phyloP scores from a whole-genome alignment of 352 stramenopile species.

The Thalassiosira sp. region DNA sequence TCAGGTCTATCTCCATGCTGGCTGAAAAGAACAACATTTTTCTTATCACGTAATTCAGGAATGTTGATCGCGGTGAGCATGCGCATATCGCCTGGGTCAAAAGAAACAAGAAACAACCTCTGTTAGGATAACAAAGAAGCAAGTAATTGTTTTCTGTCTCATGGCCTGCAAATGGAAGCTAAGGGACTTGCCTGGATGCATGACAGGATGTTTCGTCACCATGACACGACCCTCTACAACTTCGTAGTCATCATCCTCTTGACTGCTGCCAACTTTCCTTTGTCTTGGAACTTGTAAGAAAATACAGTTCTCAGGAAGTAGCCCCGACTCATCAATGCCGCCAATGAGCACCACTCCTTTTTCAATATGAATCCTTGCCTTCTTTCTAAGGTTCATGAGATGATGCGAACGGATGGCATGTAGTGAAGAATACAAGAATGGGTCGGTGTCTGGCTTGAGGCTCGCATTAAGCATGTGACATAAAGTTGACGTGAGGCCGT shows the following conservation, averaged over 20 bases:
- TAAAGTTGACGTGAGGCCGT: slow-evolving; percentile 8
- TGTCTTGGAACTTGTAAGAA: slow-evolving; percentile 19
- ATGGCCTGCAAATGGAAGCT: not conserved
- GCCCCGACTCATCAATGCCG: slow-evolving; percentile 27
- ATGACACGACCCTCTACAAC: slow-evolving; percentile 21
- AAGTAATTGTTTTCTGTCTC: too few species aligned
- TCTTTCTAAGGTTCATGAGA: slow-evolving; percentile 29
- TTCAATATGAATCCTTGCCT: slow-evolving; percentile 28
- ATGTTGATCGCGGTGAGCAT: slow-evolving; percentile 36
- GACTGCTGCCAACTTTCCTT: not conserved
- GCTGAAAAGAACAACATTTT: slow-evolving; percentile 42
- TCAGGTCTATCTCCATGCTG: slow-evolving; percentile 33
- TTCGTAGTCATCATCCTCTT: slow-evolving; percentile 7
- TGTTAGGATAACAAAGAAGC: too few species aligned
- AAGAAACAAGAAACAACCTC: not conserved
- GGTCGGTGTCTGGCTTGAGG: slow-evolving; percentile 16
- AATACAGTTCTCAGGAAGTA: slow-evolving; percentile 29
- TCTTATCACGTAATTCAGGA: slow-evolving; percentile 13
- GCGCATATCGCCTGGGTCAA: slow-evolving; percentile 28
- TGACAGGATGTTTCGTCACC: slow-evolving; percentile 41
- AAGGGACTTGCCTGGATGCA: slow-evolving; percentile 25
- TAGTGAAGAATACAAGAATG: slow-evolving; percentile 35
- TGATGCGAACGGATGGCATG: slow-evolving; percentile 30
- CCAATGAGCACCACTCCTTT: slow-evolving; percentile 33
- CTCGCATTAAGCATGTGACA: slow-evolving; percentile 17